phyloP scores from a whole-genome alignment of 768 basidiomycete genomes.

The Mycena maculata region DNA sequence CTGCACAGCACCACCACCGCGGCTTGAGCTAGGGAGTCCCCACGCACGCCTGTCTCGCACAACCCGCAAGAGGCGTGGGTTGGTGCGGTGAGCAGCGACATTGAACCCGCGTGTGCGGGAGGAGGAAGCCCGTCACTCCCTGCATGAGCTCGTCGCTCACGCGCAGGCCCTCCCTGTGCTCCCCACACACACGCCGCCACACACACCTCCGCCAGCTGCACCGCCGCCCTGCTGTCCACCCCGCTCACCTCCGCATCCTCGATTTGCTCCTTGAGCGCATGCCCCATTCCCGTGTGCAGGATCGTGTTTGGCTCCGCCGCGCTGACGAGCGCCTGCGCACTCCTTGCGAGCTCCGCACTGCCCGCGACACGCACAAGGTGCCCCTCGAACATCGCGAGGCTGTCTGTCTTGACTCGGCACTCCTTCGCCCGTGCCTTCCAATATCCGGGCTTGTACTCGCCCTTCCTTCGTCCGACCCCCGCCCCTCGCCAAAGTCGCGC shows the following conservation, averaged over 20 bases:
- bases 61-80: too few relatives aligned
- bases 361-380: conserved; percentile 66
- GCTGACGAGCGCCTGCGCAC: conserved; percentile 71
- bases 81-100: too few relatives aligned
- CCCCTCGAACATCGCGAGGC: conserved; percentile 75
- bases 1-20: too few relatives aligned
- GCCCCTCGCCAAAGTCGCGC: conserved; percentile 58
- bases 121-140: conserved; percentile 77
- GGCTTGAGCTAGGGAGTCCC: too few relatives aligned
- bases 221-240: conserved; percentile 35
- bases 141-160: conserved; percentile 85
- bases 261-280: conserved; percentile 79
- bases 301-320: conserved; percentile 77
- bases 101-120: too few relatives aligned
- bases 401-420: conserved; percentile 73
- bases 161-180: conserved; percentile 77
- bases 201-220: conserved; percentile 64
- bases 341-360: conserved; percentile 65
- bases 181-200: conserved; percentile 76
- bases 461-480: conserved; percentile 47
- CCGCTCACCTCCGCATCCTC: conserved; percentile 78
- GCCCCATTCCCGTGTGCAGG: conserved; percentile 64
- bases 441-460: conserved; percentile 68
- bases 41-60: too few relatives aligned
- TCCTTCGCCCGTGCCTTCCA: conserved; percentile 56